Percentiles rank a stretch among this genome's conserved stretches.
These are phyloP conservation scores for Syzygium oleosum DNA, from an alignment of 345 rosid species.

Conservation along the genomic window DNA sequence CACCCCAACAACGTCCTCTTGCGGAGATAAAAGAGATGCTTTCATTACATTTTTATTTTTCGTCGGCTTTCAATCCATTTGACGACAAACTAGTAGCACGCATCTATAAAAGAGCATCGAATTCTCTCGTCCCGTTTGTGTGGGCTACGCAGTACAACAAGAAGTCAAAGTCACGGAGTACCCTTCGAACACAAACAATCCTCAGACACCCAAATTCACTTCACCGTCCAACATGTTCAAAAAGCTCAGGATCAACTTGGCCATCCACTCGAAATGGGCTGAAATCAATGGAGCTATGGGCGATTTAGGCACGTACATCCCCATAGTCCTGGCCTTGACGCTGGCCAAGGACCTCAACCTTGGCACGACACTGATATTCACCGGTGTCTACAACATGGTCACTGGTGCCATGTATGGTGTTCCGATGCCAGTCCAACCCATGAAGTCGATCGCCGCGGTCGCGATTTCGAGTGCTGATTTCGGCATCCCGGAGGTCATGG, in stretches of 20 bases:
- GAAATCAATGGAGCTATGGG: constrained; percentile 92
- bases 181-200: neutral
- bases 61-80: neutral
- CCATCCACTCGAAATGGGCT: constrained; percentile 41
- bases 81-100: neutral
- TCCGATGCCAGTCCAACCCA: constrained; percentile 87
- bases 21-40: neutral
- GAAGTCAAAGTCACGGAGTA: neutral
- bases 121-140: neutral
- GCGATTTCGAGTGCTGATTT: constrained; percentile 42
- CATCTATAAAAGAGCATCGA: neutral
- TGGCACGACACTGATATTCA: constrained; percentile 72
- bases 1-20: neutral
- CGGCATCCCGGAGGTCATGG: constrained; percentile 62
- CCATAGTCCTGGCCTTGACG: constrained; percentile 67
- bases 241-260: constrained; percentile 34
- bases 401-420: constrained; percentile 67
- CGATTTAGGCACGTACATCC: constrained; percentile 79
- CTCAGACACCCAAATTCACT: neutral
- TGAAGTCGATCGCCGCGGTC: constrained; percentile 71
- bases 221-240: constrained; percentile 11
- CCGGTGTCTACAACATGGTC: constrained; percentile 53
- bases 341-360: constrained; percentile 66
- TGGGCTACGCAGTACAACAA: neutral
- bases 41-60: too few species aligned